Evolutionary conservation across 1,284 basidiomycete species (phyloP).

Genomic region (Ganoderma lucidum): DNA sequence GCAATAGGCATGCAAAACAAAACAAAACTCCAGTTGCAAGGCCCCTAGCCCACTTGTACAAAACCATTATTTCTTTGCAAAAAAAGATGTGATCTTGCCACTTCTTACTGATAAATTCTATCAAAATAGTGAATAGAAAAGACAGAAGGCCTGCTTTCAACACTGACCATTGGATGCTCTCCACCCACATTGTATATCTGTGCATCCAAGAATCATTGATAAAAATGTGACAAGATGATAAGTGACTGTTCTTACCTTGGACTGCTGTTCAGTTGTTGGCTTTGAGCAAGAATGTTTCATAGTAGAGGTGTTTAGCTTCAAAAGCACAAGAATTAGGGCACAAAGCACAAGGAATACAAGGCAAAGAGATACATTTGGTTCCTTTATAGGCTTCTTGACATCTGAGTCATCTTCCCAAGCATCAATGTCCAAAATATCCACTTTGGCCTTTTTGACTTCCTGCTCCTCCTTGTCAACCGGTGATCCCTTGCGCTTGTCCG

Average conservation of each 20-base stretch:
- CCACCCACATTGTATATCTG: neutral
- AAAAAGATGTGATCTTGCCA: slow-evolving; percentile 40
- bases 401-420: slow-evolving; percentile 37
- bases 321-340: neutral
- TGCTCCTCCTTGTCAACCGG: slow-evolving; percentile 11
- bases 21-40: too few species aligned
- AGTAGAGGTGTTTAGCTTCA: neutral
- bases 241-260: slow-evolving; percentile 1
- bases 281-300: neutral
- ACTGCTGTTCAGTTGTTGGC: neutral
- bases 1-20: too few species aligned
- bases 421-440: slow-evolving; percentile 19
- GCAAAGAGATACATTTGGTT: neutral
- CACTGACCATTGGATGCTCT: neutral
- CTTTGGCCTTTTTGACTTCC: slow-evolving; percentile 20
- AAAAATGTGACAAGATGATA: neutral
- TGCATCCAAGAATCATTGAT: neutral
- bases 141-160: too few species aligned
- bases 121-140: neutral
- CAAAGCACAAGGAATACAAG: neutral
- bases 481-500: slow-evolving; percentile 30
- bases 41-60: neutral
- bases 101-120: slow-evolving; percentile 16
- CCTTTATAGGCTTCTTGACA: slow-evolving; percentile 24
- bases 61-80: slow-evolving; percentile 26